Percentiles rank a stretch among this genome's conserved stretches.
phyloP scores from a whole-genome alignment of 192 early-diverging fungal species.

The Linnemannia zychae region DNA sequence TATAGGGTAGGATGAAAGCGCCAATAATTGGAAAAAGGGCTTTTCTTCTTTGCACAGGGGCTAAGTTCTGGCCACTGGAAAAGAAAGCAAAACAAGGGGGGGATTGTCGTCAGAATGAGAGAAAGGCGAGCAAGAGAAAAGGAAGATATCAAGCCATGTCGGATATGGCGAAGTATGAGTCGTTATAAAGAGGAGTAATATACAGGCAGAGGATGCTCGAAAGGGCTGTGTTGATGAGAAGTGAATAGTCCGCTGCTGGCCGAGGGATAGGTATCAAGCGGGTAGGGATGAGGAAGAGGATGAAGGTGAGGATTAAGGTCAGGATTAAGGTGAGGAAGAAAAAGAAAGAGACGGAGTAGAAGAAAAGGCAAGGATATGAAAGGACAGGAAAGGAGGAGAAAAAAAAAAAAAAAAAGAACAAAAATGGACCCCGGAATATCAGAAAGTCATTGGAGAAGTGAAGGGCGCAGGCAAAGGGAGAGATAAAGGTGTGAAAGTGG shows the following conservation, averaged over 20 bases:
- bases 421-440: not conserved
- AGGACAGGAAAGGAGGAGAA: not conserved
- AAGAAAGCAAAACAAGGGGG: not conserved
- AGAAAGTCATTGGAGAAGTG: not conserved
- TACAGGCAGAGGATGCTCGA: not conserved
- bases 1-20: not conserved
- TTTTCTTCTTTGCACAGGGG: not conserved
- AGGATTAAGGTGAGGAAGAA: not conserved
- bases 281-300: not conserved
- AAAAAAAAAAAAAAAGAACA: not conserved
- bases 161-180: not conserved
- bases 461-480: not conserved
- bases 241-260: not conserved
- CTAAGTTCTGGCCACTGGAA: not conserved
- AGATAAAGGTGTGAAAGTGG: not conserved
- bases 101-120: not conserved
- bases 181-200: not conserved
- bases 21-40: not conserved
- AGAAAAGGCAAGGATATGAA: not conserved
- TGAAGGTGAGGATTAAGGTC: not conserved
- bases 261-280: not conserved
- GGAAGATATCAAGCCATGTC: not conserved
- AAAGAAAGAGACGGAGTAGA: not conserved
- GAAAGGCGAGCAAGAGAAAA: not conserved
- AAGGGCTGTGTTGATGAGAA: not conserved